These are phyloP conservation scores for Verbena officinalis DNA, from an alignment of 257 asterid genomes.

Conservation along the genomic window DNA sequence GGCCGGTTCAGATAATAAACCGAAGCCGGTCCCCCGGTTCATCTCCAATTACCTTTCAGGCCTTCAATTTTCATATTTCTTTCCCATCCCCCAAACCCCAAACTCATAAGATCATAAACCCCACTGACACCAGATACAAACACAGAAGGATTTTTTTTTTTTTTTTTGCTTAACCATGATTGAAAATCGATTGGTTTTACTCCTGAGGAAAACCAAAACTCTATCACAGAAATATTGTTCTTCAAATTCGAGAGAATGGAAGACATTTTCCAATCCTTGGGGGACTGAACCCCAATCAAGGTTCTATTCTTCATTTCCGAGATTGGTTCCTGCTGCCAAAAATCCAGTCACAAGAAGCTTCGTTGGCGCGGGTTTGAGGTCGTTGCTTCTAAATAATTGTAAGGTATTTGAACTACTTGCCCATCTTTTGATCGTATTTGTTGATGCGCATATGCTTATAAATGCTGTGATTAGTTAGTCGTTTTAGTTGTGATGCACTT, in stretches of 20 bases:
- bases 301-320: conserved; percentile 44
- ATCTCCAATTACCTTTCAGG: conserved; percentile 12
- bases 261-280: conserved; percentile 26
- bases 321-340: conserved; percentile 35
- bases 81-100: not conserved
- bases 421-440: not conserved
- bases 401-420: conserved; percentile 46
- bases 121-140: not conserved
- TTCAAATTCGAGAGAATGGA: conserved; percentile 41
- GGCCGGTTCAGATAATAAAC: not conserved
- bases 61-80: not conserved
- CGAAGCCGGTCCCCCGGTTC: too few species aligned
- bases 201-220: conserved; percentile 43
- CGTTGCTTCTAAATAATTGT: conserved; percentile 44
- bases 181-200: conserved; percentile 51
- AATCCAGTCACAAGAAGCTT: conserved; percentile 38
- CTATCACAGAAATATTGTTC: conserved; percentile 29
- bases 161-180: conserved; percentile 38
- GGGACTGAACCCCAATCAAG: conserved; percentile 39
- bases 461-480: too few species aligned
- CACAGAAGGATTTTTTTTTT: not conserved
- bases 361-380: conserved; percentile 47
- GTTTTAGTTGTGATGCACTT: too few species aligned
- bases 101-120: too few species aligned
- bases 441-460: not conserved